Percentiles rank a stretch among this genome's conserved stretches.
Evolutionary conservation across 2,329 filamentous ascomycete genomes (phyloP).

Genomic region (Calonectria pseudoturangicola): DNA sequence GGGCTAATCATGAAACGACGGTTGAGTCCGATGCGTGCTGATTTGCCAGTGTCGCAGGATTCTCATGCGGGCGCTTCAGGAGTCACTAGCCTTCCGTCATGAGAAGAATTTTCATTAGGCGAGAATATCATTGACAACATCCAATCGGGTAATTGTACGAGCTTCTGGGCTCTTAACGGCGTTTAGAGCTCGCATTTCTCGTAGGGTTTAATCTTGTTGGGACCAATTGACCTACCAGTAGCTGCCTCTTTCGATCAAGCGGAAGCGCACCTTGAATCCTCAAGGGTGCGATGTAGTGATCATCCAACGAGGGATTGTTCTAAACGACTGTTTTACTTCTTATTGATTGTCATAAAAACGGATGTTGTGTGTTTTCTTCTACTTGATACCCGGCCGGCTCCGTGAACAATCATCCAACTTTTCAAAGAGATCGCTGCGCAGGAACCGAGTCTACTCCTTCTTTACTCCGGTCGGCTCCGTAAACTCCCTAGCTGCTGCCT

Average conservation of each 20-base stretch:
- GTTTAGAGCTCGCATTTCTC: neutral
- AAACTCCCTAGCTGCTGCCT: slow-evolving; percentile 22
- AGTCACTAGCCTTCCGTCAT: slow-evolving; percentile 2
- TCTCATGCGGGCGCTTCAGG: slow-evolving; percentile 20
- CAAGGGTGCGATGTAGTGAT: neutral
- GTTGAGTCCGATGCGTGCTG: slow-evolving; percentile 19
- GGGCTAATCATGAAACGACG: slow-evolving; percentile 27
- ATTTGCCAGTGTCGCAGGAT: slow-evolving; percentile 21
- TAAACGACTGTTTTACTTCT: slow-evolving; percentile 2
- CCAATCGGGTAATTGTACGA: slow-evolving; percentile 13
- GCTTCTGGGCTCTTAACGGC: neutral
- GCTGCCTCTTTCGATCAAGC: slow-evolving; percentile 16
- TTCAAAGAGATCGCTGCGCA: neutral
- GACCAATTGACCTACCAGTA: neutral
- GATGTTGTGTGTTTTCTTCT: slow-evolving; percentile 22
- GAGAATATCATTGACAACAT: neutral
- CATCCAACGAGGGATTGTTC: neutral
- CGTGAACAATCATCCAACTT: slow-evolving; percentile 3
- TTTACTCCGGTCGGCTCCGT: neutral
- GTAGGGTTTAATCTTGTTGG: slow-evolving; percentile 19
- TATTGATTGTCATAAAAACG: slow-evolving; percentile 6
- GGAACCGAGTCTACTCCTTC: neutral
- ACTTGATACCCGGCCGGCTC: slow-evolving; percentile 5
- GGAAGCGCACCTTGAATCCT: neutral
- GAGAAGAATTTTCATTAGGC: slow-evolving; percentile 22